These are phyloP conservation scores for Skeletonema grethae DNA, from an alignment of 108 stramenopile genomes.

Conservation along the genomic window DNA sequence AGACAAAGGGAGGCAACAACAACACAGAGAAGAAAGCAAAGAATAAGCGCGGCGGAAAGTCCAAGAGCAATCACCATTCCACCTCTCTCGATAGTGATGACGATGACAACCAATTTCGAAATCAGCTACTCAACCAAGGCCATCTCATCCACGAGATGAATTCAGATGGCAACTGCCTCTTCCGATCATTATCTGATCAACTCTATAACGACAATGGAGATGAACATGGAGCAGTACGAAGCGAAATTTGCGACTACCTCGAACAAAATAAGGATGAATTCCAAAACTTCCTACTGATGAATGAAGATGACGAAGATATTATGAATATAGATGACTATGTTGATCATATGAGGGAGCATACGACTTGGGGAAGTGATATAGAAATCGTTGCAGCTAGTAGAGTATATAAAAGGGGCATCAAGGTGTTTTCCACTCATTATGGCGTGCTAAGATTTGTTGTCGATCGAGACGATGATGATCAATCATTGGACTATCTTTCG, in stretches of 20 bases:
- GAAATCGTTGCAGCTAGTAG: constrained; percentile 82
- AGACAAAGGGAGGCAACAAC: neutral
- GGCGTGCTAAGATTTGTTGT: constrained; percentile 64
- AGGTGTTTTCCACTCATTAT: constrained; percentile 60
- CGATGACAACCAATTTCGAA: constrained; percentile 30
- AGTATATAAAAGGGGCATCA: constrained; percentile 69
- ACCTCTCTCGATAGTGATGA: neutral
- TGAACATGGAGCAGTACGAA: constrained; percentile 54
- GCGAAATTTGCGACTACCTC: constrained; percentile 73
- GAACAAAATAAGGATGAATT: constrained; percentile 68
- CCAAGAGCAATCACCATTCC: neutral
- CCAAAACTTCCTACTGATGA: constrained; percentile 68
- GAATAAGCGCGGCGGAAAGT: neutral
- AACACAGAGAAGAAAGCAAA: neutral
- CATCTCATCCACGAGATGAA: constrained; percentile 60
- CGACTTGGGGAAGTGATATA: constrained; percentile 82
- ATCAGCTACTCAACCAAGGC: constrained; percentile 26
- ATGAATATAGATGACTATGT: constrained; percentile 71
- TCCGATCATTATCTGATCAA: constrained; percentile 83
- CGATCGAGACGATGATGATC: constrained; percentile 11
- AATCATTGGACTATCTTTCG: constrained; percentile 19
- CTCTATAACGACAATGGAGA: constrained; percentile 64
- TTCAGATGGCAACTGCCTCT: constrained; percentile 88
- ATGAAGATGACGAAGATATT: constrained; percentile 78
- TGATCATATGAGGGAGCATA: constrained; percentile 67